Conservation (phyloP, 495 filamentous ascomycete genomes). For the Aspergillus saccharolyticus region DNA sequence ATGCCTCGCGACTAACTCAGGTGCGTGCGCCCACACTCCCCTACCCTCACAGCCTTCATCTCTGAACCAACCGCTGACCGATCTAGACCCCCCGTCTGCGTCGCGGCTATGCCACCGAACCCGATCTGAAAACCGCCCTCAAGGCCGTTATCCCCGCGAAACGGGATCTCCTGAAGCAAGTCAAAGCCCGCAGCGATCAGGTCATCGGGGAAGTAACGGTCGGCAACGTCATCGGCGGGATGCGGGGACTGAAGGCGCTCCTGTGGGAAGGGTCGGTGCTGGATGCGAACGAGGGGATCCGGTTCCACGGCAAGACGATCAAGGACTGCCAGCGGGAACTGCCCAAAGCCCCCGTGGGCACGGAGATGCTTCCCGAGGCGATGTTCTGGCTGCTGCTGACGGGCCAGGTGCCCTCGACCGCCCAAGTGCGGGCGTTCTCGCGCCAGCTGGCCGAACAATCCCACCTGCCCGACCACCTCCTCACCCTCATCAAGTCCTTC, state of each 20-base stretch:
- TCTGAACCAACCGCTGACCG: not conserved
- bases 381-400: constrained; percentile 99
- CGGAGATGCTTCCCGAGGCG: constrained; percentile 98
- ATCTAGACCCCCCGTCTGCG: constrained; percentile 21
- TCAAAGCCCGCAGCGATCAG: constrained; percentile 80
- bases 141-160: constrained; percentile 83
- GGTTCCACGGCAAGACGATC: constrained; percentile 96
- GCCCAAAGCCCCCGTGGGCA: constrained; percentile 86
- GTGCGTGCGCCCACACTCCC: constrained; percentile 27
- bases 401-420: constrained; percentile 78
- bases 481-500: constrained; percentile 85
- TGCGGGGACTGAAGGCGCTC: constrained; percentile 97
- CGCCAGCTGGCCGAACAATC: constrained; percentile 83
- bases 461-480: constrained; percentile 75
- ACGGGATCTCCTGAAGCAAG: constrained; percentile 82
- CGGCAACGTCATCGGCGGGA: constrained; percentile 90
- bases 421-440: constrained; percentile 76
- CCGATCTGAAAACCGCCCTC: constrained; percentile 80
- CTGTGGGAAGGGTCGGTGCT: constrained; percentile 98
- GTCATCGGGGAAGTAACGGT: constrained; percentile 88
- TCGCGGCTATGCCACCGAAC: constrained; percentile 59
- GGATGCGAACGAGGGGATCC: constrained; percentile 93
- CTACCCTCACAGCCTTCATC: not conserved
- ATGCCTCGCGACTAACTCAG: constrained; percentile 35
- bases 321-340: constrained; percentile 94